Base-by-base conservation (phyloP, 805 yeast genomes). In the Debaryomyces hansenii region DNA sequence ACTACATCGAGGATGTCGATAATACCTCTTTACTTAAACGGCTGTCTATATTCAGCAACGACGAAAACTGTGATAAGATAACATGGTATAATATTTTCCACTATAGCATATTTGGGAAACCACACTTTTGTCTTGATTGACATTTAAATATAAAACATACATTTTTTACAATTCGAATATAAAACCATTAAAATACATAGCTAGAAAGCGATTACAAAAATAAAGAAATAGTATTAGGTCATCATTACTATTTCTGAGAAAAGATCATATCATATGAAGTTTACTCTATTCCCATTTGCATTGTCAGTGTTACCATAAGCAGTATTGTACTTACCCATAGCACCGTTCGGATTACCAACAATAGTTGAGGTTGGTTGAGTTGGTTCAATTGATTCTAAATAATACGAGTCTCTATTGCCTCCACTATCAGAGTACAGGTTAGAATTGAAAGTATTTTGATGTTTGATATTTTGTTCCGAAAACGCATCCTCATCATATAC, bases 21-120 rank as follows among this genome's bases (percentile, higher is more conserved):
- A 5, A 24, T 6, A 9, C 7, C 10, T 24, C 10, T 9, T 9
- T 35, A 14, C 38, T 24, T 8, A 40, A 37, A 38, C 37, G 45
- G 16, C 28, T 34, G 21, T 11, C 45, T 2, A 51, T 57, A 9
- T 56, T 53, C 43, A 54, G 59, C 34, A 41, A 47, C 20, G 60
- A 60, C 1, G 56, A 55, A 16, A 65, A 65, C 21, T 79, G 83
- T 60, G 75, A 69, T 21, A 72, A 72, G 3, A 70, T 79, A 9
- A 78, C 82, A 0, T 79, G 83, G 83, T 71, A 58, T 50, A 78
- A 73, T 46, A 70, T 78, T 0, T 74, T 80, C 49, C 80, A 71
- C 50, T 76, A 75, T 46, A 70, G 79, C 42, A 63, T 79, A 6
- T 78, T 78, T 55, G 83, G 82, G 0, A 72, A 69, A 40, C 77